A percentile compares a stretch with the other conserved stretches of the same genome.
These are phyloP conservation scores for Botryotinia globosa DNA, from an alignment of 2,329 filamentous ascomycete genomes.

Conservation along the genomic window DNA sequence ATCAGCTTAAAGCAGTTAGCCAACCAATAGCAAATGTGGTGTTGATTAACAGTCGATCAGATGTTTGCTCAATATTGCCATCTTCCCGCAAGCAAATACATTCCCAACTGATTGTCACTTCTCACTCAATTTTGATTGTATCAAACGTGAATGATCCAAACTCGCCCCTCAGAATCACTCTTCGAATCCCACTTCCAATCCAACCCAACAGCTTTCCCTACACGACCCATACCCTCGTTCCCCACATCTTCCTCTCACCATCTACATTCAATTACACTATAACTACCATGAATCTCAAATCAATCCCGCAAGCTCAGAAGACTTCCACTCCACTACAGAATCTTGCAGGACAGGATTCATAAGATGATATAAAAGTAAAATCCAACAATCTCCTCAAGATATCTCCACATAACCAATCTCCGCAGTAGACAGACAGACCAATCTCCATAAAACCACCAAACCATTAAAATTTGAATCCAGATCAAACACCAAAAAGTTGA, in stretches of 20 bases:
- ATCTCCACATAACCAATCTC: background rate
- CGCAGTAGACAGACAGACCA: background rate
- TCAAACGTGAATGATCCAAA: background rate
- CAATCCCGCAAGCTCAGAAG: background rate
- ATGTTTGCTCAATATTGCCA: background rate
- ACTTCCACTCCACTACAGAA: background rate
- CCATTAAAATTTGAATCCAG: too few relatives aligned
- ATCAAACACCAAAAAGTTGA: too few relatives aligned
- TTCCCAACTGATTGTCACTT: too few relatives aligned
- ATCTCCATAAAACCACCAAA: background rate
- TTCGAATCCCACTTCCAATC: too few relatives aligned
- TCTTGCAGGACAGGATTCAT: background rate
- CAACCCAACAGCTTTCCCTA: background rate
- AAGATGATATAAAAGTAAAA: background rate
- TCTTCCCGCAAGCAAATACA: background rate
- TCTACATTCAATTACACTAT: background rate
- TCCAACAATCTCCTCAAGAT: background rate
- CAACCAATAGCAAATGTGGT: background rate
- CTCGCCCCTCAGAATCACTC: too few relatives aligned
- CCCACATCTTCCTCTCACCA: background rate
- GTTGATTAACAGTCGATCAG: background rate
- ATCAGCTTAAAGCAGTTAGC: background rate
- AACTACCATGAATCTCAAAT: background rate
- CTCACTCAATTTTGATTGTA: background rate
- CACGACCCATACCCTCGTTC: too few relatives aligned